Evolutionary conservation across 2,329 filamentous ascomycete species (phyloP).

Genomic region (Apiospora aurea): DNA sequence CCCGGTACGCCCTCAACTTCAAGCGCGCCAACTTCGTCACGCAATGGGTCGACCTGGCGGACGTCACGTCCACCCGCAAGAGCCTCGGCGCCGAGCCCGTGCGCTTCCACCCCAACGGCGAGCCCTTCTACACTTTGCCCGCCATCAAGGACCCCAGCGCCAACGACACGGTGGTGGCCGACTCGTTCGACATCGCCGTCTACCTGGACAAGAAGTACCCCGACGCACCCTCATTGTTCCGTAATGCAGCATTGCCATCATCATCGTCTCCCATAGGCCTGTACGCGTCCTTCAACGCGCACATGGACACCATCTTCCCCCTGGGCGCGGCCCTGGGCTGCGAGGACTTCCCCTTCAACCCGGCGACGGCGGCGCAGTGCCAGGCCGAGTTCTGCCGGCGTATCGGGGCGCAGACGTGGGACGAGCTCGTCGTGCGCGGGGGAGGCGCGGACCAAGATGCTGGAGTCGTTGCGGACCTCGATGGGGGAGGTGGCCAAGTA

Average conservation of each 20-base stretch:
- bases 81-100: slow-evolving; percentile 54
- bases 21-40: slow-evolving; percentile 46
- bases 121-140: slow-evolving; percentile 67
- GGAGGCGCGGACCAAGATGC: slow-evolving; percentile 32
- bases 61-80: slow-evolving; percentile 57
- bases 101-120: slow-evolving; percentile 63
- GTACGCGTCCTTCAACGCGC: slow-evolving; percentile 59
- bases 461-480: slow-evolving; percentile 26
- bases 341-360: slow-evolving; percentile 57
- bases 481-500: slow-evolving; percentile 33
- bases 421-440: slow-evolving; percentile 42
- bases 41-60: slow-evolving; percentile 58
- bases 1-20: slow-evolving; percentile 50
- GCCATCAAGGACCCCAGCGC: slow-evolving; percentile 55
- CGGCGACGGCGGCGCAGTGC: slow-evolving; percentile 49
- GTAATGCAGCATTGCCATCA: too few species aligned
- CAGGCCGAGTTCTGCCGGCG: slow-evolving; percentile 58
- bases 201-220: slow-evolving; percentile 64
- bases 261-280: too few species aligned
- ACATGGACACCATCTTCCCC: slow-evolving; percentile 62
- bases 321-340: slow-evolving; percentile 50
- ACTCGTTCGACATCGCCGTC: slow-evolving; percentile 71
- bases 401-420: slow-evolving; percentile 52
- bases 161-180: slow-evolving; percentile 55
- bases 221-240: slow-evolving; percentile 47